phyloP scores from a whole-genome alignment of 2,329 filamentous ascomycete species.

The Diaporthe helianthi region DNA sequence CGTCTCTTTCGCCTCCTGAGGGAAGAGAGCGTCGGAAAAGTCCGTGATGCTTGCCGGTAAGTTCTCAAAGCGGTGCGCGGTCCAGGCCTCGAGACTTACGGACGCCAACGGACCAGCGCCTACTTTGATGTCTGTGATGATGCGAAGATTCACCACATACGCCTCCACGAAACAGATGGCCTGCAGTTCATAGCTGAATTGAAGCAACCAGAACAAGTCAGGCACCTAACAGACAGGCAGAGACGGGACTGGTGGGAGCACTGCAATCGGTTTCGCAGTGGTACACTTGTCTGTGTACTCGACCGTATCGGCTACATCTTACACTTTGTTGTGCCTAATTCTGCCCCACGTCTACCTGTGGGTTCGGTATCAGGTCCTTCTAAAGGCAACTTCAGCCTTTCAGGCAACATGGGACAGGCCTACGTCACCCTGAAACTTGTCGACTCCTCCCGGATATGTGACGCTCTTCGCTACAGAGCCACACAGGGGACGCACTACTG shows the following conservation, averaged over 20 bases:
- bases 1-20: conserved; percentile 62
- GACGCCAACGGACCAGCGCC: conserved; percentile 38
- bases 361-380: no score
- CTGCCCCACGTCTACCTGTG: conserved; percentile 33
- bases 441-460: conserved; percentile 35
- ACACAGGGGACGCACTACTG: conserved; percentile 44
- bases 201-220: conserved; percentile 48
- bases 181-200: conserved; percentile 54
- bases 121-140: conserved; percentile 48
- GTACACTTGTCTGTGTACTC: conserved; percentile 58
- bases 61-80: conserved; percentile 46
- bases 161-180: conserved; percentile 49
- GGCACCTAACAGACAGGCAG: conserved; percentile 37
- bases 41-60: conserved; percentile 55
- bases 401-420: conserved; percentile 41
- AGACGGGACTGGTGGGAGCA: conserved; percentile 58
- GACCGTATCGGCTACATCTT: conserved; percentile 46
- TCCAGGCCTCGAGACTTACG: neutral
- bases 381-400: conserved; percentile 38
- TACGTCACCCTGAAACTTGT: conserved; percentile 44
- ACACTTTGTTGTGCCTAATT: conserved; percentile 51
- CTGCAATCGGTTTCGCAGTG: conserved; percentile 55
- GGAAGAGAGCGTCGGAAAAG: conserved; percentile 61
- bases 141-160: conserved; percentile 42
- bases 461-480: conserved; percentile 38